Evolutionary conservation across 208 protist genomes (phyloP).

Genomic region (Sergeia podlipaevii): DNA sequence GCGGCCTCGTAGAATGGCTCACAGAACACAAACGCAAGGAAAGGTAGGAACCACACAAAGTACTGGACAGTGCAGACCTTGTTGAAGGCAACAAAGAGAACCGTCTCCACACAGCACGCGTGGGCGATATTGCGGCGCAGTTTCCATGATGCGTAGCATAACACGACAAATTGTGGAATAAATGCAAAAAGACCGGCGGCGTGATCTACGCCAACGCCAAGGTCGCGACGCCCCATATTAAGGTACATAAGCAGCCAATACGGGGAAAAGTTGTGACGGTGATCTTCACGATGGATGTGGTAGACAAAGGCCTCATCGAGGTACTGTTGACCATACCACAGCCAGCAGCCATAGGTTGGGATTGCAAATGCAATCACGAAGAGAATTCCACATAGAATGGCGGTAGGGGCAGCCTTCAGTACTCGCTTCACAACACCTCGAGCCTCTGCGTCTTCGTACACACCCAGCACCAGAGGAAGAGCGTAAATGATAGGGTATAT

Average conservation of each 20-base stretch:
- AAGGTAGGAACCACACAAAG: constrained; percentile 93
- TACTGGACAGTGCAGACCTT: constrained; percentile 95
- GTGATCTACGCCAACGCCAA: constrained; percentile 43
- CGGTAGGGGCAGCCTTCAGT: constrained; percentile 8
- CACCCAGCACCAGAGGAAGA: constrained; percentile 61
- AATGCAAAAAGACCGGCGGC: constrained; percentile 75
- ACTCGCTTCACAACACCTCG: constrained; percentile 1
- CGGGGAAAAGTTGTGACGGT: constrained; percentile 92
- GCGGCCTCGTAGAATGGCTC: constrained; percentile 15
- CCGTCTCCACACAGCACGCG: constrained; percentile 76
- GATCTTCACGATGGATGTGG: constrained; percentile 75
- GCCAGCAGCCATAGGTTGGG: constrained; percentile 54
- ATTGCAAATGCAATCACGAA: constrained; percentile 38
- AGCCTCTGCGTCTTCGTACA: constrained; percentile 35
- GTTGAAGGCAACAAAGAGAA: constrained; percentile 93
- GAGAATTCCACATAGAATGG: constrained; percentile 38
- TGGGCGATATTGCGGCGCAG: constrained; percentile 71
- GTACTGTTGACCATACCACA: constrained; percentile 69
- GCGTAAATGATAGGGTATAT: constrained; percentile 93
- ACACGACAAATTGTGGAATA: constrained; percentile 73
- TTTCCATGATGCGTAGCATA: constrained; percentile 66
- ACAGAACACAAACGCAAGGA: constrained; percentile 78
- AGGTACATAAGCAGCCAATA: constrained; percentile 93
- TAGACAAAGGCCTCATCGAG: constrained; percentile 80
- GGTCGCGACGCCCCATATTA: constrained; percentile 45